Percentiles rank a stretch among this genome's conserved stretches.
Conservation (phyloP, 306 rosid genomes). For the Cucurbita pepo region DNA sequence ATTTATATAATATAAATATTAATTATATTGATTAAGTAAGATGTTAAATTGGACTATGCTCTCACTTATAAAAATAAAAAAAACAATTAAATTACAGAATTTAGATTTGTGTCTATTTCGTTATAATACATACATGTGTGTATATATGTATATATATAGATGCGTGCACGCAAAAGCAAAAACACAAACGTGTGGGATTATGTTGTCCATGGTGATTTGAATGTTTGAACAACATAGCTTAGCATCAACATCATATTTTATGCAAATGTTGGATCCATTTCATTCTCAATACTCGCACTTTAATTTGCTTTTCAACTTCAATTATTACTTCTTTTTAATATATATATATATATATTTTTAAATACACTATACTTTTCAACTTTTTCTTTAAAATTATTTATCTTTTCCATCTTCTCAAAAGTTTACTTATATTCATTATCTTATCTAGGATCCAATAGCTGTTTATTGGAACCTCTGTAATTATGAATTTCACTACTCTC, state of each 20-base stretch:
- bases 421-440: neutral
- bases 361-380: neutral
- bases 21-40: too few relatives aligned
- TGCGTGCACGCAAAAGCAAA: conserved; percentile 39
- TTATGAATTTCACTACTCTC: too few relatives aligned
- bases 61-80: too few relatives aligned
- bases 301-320: neutral
- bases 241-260: neutral
- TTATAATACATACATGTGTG: too few relatives aligned
- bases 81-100: too few relatives aligned
- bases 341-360: too few relatives aligned
- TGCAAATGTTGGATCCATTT: neutral
- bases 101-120: too few relatives aligned
- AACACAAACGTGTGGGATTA: neutral
- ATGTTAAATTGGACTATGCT: too few relatives aligned
- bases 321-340: neutral
- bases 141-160: neutral
- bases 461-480: too few relatives aligned
- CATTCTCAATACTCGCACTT: neutral
- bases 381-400: neutral
- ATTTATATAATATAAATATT: too few relatives aligned
- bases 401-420: neutral
- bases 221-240: too few relatives aligned
- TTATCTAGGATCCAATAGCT: too few relatives aligned
- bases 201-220: neutral